phyloP scores from a whole-genome alignment of 2,329 filamentous ascomycete genomes.

The Cadophora gregata region DNA sequence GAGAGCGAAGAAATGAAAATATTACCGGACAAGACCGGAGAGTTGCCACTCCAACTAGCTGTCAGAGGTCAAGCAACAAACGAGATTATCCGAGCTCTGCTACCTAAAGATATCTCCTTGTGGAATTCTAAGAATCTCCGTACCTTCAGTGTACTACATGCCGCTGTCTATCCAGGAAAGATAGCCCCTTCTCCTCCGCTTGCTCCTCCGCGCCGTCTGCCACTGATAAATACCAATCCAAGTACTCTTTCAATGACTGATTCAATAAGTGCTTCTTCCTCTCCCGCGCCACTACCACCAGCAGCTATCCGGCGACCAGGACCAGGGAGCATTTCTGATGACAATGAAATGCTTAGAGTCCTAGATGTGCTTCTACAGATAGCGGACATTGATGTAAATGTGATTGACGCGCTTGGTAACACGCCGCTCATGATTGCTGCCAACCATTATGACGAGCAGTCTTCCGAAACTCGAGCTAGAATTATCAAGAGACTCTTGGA shows the following conservation, averaged over 20 bases:
- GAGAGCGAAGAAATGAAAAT: slow-evolving; percentile 4
- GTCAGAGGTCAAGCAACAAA: slow-evolving; percentile 5
- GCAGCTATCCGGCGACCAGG: background rate
- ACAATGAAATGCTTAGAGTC: background rate
- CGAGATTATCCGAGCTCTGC: slow-evolving; percentile 12
- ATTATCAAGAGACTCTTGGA: slow-evolving; percentile 6
- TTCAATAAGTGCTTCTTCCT: background rate
- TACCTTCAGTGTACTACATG: slow-evolving; percentile 11
- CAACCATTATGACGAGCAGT: background rate
- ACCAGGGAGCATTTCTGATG: background rate
- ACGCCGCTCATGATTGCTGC: slow-evolving; percentile 15
- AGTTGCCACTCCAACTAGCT: slow-evolving; percentile 20
- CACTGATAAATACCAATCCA: background rate
- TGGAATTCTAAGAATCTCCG: slow-evolving; percentile 17
- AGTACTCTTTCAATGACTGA: background rate
- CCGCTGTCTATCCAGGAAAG: background rate
- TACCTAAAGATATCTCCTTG: slow-evolving; percentile 15
- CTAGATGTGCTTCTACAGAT: slow-evolving; percentile 15
- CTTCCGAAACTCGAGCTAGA: background rate
- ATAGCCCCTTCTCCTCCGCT: background rate
- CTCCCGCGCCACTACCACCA: background rate
- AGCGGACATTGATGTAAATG: slow-evolving; percentile 14
- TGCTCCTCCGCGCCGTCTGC: background rate
- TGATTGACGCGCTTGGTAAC: slow-evolving; percentile 16
- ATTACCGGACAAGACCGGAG: background rate